Evolutionary conservation across 306 rosid genomes (phyloP).

Genomic region (Geum urbanum): DNA sequence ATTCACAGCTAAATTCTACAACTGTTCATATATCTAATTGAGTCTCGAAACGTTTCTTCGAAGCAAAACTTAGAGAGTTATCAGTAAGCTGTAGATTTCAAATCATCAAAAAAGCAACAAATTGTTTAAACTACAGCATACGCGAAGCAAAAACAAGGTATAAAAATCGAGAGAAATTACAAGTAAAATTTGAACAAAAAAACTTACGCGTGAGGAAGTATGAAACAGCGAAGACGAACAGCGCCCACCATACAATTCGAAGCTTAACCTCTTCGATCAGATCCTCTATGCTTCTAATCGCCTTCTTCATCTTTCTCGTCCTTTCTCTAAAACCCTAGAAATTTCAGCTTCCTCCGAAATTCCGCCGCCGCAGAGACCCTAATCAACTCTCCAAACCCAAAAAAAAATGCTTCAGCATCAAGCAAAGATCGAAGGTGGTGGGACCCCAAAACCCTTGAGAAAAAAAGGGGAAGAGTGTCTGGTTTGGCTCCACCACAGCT

Average conservation of each 20-base stretch:
- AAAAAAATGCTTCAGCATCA: neutral
- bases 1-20: neutral
- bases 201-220: slow-evolving; percentile 72
- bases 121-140: neutral
- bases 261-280: slow-evolving; percentile 76
- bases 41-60: neutral
- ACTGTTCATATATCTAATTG: slow-evolving; percentile 1
- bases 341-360: slow-evolving; percentile 1
- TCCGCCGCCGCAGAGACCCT: neutral
- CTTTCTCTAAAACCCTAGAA: slow-evolving; percentile 13
- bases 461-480: neutral
- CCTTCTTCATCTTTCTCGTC: slow-evolving; percentile 48
- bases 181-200: neutral
- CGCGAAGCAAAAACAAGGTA: too few relatives aligned
- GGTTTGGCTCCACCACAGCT: neutral
- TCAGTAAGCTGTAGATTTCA: neutral
- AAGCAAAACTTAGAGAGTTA: slow-evolving; percentile 2
- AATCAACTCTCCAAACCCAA: neutral
- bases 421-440: slow-evolving; percentile 11
- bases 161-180: neutral
- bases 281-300: slow-evolving; percentile 62
- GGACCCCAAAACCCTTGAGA: neutral
- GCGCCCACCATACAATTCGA: slow-evolving; percentile 88
- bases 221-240: slow-evolving; percentile 69
- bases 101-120: neutral